phyloP scores from a whole-genome alignment of 805 yeast species.

The Cyberlindnera saturnus region DNA sequence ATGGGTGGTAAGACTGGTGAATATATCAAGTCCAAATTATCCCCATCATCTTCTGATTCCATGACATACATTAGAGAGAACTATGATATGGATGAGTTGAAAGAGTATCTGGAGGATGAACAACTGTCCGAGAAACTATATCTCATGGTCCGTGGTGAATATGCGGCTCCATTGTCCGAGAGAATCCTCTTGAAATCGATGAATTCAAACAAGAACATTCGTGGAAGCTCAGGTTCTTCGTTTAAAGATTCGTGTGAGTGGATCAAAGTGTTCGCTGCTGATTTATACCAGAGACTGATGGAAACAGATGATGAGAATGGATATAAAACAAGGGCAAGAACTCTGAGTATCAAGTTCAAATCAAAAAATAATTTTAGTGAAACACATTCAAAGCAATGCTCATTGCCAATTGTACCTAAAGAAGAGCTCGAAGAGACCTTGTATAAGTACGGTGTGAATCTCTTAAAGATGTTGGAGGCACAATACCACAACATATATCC shows the following conservation, averaged over 20 bases:
- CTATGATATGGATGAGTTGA: slow-evolving; percentile 35
- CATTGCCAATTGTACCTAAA: slow-evolving; percentile 14
- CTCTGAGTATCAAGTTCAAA: slow-evolving; percentile 34
- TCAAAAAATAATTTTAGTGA: slow-evolving; percentile 20
- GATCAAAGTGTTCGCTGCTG: slow-evolving; percentile 81
- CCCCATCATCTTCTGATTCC: slow-evolving; percentile 40
- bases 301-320: slow-evolving; percentile 66
- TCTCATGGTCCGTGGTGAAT: slow-evolving; percentile 59
- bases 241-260: slow-evolving; percentile 55
- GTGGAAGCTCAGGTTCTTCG: slow-evolving; percentile 45
- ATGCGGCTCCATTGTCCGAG: slow-evolving; percentile 45
- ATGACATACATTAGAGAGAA: slow-evolving; percentile 47
- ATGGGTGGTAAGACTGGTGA: slow-evolving; percentile 89
- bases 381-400: slow-evolving; percentile 32
- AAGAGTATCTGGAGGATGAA: slow-evolving; percentile 36
- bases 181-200: slow-evolving; percentile 71
- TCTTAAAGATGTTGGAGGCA: slow-evolving; percentile 36
- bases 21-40: slow-evolving; percentile 41
- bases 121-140: slow-evolving; percentile 49
- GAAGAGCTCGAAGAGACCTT: slow-evolving; percentile 22
- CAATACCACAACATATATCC: slow-evolving; percentile 37
- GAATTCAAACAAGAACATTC: slow-evolving; percentile 82
- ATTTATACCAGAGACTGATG: slow-evolving; percentile 58
- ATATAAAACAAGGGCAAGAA: slow-evolving; percentile 37
- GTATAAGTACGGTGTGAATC: slow-evolving; percentile 28